phyloP scores from a whole-genome alignment of 2,329 filamentous ascomycete species.

The Calonectria naviculata region DNA sequence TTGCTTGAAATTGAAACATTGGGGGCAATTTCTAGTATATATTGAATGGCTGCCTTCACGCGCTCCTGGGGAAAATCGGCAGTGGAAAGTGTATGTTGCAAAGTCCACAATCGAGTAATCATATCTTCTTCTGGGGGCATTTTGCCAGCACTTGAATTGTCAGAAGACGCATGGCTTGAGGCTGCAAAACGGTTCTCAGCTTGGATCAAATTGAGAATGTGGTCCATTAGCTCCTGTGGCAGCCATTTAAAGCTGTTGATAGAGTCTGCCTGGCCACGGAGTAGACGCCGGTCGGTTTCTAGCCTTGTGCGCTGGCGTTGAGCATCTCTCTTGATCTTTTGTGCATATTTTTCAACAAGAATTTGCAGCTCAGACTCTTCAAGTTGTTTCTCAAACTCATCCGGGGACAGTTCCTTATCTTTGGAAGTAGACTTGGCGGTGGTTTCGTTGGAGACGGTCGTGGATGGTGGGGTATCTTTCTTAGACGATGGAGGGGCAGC shows the following conservation, averaged over 20 bases:
- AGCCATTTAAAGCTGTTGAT: constrained; percentile 84
- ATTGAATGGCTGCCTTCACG: constrained; percentile 72
- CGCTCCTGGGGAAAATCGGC: constrained; percentile 75
- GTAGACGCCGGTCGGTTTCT: constrained; percentile 85
- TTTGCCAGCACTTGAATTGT: constrained; percentile 59
- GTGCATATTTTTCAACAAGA: constrained; percentile 84
- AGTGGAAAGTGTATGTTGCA: constrained; percentile 77
- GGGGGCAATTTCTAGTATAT: constrained; percentile 75
- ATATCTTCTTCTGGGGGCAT: constrained; percentile 80
- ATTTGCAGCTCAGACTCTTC: constrained; percentile 92
- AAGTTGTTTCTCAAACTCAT: constrained; percentile 90
- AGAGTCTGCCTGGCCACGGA: constrained; percentile 81
- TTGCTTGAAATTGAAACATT: constrained; percentile 67
- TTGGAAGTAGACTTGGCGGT: constrained; percentile 28
- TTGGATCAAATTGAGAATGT: constrained; percentile 79
- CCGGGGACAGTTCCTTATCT: constrained; percentile 73
- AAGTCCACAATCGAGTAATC: constrained; percentile 83
- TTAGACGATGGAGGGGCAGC: constrained; percentile 45
- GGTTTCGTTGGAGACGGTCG: constrained; percentile 38
- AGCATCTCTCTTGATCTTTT: constrained; percentile 83
- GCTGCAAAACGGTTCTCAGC: constrained; percentile 71
- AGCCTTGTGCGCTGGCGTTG: constrained; percentile 80
- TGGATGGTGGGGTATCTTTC: constrained; percentile 43
- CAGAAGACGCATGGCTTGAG: constrained; percentile 58
- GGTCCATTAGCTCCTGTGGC: constrained; percentile 80